Evolutionary conservation across 2,329 filamentous ascomycete species (phyloP).

Genomic region (Trichoderma simmonsii): DNA sequence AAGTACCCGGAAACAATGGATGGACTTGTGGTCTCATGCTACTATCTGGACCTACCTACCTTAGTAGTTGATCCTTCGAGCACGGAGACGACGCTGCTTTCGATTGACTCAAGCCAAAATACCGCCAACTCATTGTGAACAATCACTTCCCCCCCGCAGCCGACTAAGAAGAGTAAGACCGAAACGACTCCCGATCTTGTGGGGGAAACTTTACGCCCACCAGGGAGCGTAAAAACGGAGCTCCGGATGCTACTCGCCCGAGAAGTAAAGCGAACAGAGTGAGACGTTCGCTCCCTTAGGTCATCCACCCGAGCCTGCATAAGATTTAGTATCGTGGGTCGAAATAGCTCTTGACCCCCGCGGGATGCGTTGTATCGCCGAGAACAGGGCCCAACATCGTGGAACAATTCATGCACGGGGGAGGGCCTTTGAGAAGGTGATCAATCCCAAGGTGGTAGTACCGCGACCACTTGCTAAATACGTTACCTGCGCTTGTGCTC

Average conservation of each 20-base stretch:
- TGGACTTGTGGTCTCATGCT: neutral
- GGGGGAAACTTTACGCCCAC: neutral
- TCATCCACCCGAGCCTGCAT: neutral
- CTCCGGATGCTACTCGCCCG: neutral
- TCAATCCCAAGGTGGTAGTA: neutral
- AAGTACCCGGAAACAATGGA: neutral
- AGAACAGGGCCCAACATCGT: neutral
- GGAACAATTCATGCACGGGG: neutral
- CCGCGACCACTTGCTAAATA: neutral
- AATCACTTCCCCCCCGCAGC: neutral
- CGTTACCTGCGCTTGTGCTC: neutral
- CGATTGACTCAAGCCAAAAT: neutral
- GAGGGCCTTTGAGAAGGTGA: neutral
- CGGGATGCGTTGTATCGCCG: neutral
- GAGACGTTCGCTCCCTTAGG: neutral
- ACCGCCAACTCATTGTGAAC: neutral
- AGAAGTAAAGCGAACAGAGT: neutral
- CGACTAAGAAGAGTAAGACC: conserved; percentile 4
- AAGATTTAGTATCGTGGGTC: neutral
- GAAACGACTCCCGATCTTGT: conserved; percentile 11
- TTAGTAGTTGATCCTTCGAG: neutral
- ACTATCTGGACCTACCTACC: neutral
- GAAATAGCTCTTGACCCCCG: conserved; percentile 5
- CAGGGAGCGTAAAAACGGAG: neutral
- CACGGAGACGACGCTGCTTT: neutral